Percentiles rank a stretch among this genome's conserved stretches.
Evolutionary conservation across 768 basidiomycete species (phyloP).

Genomic region (Lentinula aciculospora): DNA sequence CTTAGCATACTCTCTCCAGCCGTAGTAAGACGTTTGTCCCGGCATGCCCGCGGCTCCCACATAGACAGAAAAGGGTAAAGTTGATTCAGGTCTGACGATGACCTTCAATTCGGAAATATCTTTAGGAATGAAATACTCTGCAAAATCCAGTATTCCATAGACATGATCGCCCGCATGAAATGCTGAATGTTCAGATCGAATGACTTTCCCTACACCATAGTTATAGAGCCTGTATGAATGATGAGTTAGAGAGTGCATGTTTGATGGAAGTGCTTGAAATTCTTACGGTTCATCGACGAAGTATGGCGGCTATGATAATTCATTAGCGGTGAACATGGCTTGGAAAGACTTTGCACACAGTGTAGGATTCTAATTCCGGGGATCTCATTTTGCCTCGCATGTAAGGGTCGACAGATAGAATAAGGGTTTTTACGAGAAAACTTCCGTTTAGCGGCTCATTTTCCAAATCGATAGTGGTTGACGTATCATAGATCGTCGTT

Average conservation of each 20-base stretch:
- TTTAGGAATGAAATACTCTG: constrained; percentile 10
- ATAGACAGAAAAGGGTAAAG: constrained; percentile 30
- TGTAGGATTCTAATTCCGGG: constrained; percentile 12
- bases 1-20: constrained; percentile 8
- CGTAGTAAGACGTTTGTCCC: constrained; percentile 9
- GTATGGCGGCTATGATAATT: constrained; percentile 1
- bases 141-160: constrained; percentile 13
- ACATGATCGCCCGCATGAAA: constrained; percentile 20
- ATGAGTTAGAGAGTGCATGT: not conserved
- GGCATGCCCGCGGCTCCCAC: constrained; percentile 30
- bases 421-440: constrained; percentile 28
- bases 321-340: not conserved
- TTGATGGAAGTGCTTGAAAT: not conserved
- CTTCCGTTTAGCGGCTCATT: constrained; percentile 20
- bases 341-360: not conserved
- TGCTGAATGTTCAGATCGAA: constrained; percentile 12
- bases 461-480: constrained; percentile 29
- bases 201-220: constrained; percentile 13
- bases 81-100: constrained; percentile 24
- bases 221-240: constrained; percentile 7
- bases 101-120: constrained; percentile 8
- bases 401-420: constrained; percentile 31
- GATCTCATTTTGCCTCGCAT: constrained; percentile 23
- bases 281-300: constrained; percentile 12
- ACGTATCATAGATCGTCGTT: constrained; percentile 23